Percentiles rank a stretch among this genome's conserved stretches.
These are phyloP conservation scores for Zopfia rhizophila DNA, from an alignment of 2,329 filamentous ascomycete genomes.

Conservation along the genomic window DNA sequence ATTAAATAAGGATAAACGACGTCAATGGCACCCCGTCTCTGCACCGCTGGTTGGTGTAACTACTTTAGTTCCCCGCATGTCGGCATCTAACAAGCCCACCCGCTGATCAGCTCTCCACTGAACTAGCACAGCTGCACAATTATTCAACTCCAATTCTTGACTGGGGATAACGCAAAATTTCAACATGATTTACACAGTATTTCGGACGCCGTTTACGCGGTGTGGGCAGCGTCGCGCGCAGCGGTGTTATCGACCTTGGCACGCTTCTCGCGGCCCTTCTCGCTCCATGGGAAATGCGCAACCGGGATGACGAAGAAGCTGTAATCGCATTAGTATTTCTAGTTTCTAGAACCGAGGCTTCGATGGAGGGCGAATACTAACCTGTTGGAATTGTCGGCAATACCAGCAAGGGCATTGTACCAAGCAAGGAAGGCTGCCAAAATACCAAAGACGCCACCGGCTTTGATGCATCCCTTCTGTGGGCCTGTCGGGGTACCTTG, in stretches of 20 bases:
- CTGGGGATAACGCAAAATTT: no score
- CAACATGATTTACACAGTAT: no score
- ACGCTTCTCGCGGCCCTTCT: conserved; percentile 52
- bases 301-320: conserved; percentile 96
- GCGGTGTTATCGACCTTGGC: conserved; percentile 54
- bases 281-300: conserved; percentile 92
- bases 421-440: conserved; percentile 64
- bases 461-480: conserved; percentile 58
- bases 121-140: no score
- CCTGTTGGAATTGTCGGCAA: conserved; percentile 65
- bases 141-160: no score
- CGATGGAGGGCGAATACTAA: conserved; percentile 23
- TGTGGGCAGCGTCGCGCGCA: conserved; percentile 17
- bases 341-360: neutral
- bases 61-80: no score
- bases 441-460: conserved; percentile 64
- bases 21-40: no score
- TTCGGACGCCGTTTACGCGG: conserved; percentile 15
- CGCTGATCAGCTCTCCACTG: no score
- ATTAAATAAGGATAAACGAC: no score
- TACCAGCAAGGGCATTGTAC: conserved; percentile 66
- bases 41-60: no score
- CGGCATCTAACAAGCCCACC: no score
- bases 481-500: conserved; percentile 52
- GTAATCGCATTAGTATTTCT: conserved; percentile 24